Base-by-base conservation (phyloP, 2,329 filamentous ascomycete genomes). In the Fusarium domesticum region DNA sequence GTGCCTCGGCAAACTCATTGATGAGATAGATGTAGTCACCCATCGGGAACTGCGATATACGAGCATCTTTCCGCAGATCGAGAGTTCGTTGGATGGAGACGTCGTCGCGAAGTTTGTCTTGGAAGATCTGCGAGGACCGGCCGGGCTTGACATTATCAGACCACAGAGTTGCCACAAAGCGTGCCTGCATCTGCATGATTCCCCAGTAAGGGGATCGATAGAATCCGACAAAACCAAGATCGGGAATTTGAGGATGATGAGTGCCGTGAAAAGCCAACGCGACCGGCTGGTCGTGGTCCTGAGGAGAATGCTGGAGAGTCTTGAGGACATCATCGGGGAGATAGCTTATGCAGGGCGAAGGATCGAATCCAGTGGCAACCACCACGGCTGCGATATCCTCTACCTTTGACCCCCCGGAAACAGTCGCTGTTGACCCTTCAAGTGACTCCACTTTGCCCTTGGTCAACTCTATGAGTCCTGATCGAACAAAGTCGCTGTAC, bases 191-290 rank as follows among this genome's bases (percentile, higher is more conserved):
- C 64, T 93, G 88, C 76, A 92, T 89, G 0, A 90, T 82, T 1
- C 85, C 85, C 89, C 89, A 95, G 63, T 89, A 93, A 0, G 88
- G 87, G 0, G 86, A 86, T 48, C 89, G 78, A 60, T 95, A 95
- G 65, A 90, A 89, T 1, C 89, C 89, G 1, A 93, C 83, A 57
- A 93, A 91, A 1, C 86, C 87, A 0, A 93, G 68, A 6, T 77
- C 78, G 0, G 83, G 77, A 0, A 90, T 64, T 0, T 72, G 68
- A 0, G 77, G 75, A 45, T 84, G 79, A 43, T 83, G 71, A 0
- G 83, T 83, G 1, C 78, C 80, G 51, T 87, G 83, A 38, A 85
- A 83, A 17, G 84, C 80, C 1, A 93, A 71, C 0, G 85, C 77
- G 1, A 88, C 63, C 0, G 84, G 82, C n/a, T 84, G 74, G 37